phyloP scores from a whole-genome alignment of 768 basidiomycete species.

The Suillus subalutaceus region DNA sequence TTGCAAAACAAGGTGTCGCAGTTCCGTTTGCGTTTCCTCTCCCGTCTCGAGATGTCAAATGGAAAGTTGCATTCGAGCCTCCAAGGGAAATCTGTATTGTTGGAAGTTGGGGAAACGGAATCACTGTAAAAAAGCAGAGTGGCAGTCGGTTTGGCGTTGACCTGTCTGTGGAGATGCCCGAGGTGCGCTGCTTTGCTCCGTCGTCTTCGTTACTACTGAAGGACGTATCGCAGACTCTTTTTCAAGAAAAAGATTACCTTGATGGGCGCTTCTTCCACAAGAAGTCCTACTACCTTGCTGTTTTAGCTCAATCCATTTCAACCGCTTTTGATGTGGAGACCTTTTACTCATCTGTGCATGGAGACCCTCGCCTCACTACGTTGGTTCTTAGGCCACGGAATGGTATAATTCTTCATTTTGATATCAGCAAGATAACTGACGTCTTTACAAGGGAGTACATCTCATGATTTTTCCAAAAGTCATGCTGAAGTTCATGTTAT shows the following conservation, averaged over 20 bases:
- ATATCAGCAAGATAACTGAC: conserved; percentile 30
- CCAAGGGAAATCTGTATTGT: conserved; percentile 78
- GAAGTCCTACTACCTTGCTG: conserved; percentile 85
- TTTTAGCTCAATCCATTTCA: conserved; percentile 65
- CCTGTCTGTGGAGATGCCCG: conserved; percentile 85
- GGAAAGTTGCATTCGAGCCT: conserved; percentile 82
- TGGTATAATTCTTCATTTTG: conserved; percentile 41
- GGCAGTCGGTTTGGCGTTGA: conserved; percentile 70
- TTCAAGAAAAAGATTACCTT: conserved; percentile 94
- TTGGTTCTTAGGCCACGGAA: conserved; percentile 60
- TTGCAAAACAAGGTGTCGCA: conserved; percentile 56
- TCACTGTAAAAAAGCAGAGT: conserved; percentile 73
- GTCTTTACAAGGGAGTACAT: conserved; percentile 46
- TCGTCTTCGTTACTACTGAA: conserved; percentile 6
- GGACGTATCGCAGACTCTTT: conserved; percentile 53
- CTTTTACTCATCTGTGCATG: conserved; percentile 56
- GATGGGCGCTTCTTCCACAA: conserved; percentile 92
- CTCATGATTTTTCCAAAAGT: conserved; percentile 64
- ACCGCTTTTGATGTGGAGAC: conserved; percentile 56
- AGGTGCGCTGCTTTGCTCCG: conserved; percentile 48
- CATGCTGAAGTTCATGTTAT: conserved; percentile 76
- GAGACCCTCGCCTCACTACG: conserved; percentile 67
- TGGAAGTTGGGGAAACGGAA: conserved; percentile 86
- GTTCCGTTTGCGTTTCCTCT: conserved; percentile 72
- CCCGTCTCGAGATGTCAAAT: conserved; percentile 80